Base-by-base conservation (phyloP, 2,329 filamentous ascomycete species). In the Cryoendolithus antarcticus region DNA sequence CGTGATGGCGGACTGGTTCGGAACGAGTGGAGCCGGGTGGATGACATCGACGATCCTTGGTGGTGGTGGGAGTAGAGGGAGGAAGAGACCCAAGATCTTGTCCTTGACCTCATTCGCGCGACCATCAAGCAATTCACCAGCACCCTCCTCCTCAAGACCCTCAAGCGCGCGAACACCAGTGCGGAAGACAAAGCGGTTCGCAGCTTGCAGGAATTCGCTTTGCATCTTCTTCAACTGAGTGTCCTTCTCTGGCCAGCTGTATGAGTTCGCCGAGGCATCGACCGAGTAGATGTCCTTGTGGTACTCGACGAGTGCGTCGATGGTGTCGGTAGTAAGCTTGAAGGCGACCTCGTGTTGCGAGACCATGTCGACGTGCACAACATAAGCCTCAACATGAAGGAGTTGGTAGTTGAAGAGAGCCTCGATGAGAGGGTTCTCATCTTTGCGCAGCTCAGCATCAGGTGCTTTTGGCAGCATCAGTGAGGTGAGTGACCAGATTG, bases 331-430 rank as follows among this genome's bases (percentile, higher is more conserved):
- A 15, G 88, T 96, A 56, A 98, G 75, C 74, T 98, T 98, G 75
- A 88, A 96, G 51, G 88, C 91, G 56, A 98, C 86, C 69, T 96
- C 91, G 61, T 93, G 91, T 64, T 88, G 82, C 55, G 93, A 77
- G 44, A 98, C 89, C 86, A 96, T 94, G 69, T 98, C 91, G 63
- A 98, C 86, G 63, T 96, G 89, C 45, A 98, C 91, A 53, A 96
- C 89, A 62, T 98, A 98, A 38, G 91, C 91, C 66, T 96, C 88
- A 53, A 96, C 70, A 61, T 95, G 86, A 57, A 95, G 70, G 58
- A 95, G 75, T 68, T 93, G 82, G 64, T 89, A 91, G 73, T 93
- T 93, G 74, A 83, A 86, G 47, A 95, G 68, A 47, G 83, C 84
- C 65, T 95, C 86, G 50, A 89, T 72, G 48, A 93, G 70, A 34